These are phyloP conservation scores for Drechslerella stenobrocha DNA, from an alignment of 2,329 filamentous ascomycete genomes.

Conservation along the genomic window DNA sequence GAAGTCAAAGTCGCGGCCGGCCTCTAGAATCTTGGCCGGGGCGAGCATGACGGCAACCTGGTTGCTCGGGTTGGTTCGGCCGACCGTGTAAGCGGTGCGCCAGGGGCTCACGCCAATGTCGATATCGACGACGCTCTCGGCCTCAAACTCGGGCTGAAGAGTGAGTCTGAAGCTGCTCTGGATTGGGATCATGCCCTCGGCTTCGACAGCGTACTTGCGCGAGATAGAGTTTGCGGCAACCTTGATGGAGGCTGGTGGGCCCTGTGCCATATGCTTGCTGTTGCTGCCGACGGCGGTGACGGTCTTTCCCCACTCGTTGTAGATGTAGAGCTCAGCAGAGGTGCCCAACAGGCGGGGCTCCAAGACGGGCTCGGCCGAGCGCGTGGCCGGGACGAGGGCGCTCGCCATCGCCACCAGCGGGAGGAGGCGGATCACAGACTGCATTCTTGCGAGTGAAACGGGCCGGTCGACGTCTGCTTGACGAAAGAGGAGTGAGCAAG, in stretches of 20 bases:
- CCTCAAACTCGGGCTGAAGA: slow-evolving; percentile 16
- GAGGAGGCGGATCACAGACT: slow-evolving; percentile 30
- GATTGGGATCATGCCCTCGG: slow-evolving; percentile 35
- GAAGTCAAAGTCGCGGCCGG: slow-evolving; percentile 40
- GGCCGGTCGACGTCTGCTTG: too few species aligned
- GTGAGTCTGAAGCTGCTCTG: slow-evolving; percentile 36
- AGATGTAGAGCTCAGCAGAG: slow-evolving; percentile 24
- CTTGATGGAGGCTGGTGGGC: slow-evolving; percentile 13
- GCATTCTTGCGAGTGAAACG: too few species aligned
- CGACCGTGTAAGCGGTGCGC: slow-evolving; percentile 18
- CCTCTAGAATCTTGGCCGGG: slow-evolving; percentile 42
- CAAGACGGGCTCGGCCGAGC: slow-evolving; percentile 13
- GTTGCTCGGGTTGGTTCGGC: slow-evolving; percentile 15
- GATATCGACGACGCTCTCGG: slow-evolving; percentile 28
- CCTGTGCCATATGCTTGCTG: slow-evolving; percentile 19
- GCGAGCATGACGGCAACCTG: slow-evolving; percentile 33
- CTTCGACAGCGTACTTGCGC: slow-evolving; percentile 21
- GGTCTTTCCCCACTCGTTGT: slow-evolving; percentile 25
- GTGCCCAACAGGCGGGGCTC: slow-evolving; percentile 34
- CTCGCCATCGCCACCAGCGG: slow-evolving; percentile 31
- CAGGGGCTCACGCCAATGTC: slow-evolving; percentile 27
- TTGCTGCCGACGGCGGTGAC: slow-evolving; percentile 17
- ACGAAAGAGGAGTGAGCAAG: too few species aligned
- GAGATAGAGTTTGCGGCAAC: slow-evolving; percentile 19
- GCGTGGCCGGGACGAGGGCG: slow-evolving; percentile 37